Conservation (phyloP, 805 yeast species). For the Candida corydali region DNA sequence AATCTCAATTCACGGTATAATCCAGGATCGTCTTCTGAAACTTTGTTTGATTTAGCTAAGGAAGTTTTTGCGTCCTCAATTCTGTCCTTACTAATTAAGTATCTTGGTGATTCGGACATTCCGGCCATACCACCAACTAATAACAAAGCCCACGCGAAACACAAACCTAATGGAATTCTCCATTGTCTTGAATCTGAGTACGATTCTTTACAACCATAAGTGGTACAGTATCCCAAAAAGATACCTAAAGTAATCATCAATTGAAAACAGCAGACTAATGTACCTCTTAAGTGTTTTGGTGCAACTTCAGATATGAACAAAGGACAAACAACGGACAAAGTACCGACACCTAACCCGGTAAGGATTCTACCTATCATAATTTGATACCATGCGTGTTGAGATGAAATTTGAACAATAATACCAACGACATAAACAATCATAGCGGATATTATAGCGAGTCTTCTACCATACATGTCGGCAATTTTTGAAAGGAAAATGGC, state of each 20-base stretch:
- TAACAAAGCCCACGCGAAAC: constrained; percentile 49
- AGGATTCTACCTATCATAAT: constrained; percentile 58
- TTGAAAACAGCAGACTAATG: constrained; percentile 65
- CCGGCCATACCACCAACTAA: constrained; percentile 48
- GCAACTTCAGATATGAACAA: constrained; percentile 65
- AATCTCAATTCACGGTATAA: constrained; percentile 49
- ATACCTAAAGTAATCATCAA: constrained; percentile 68
- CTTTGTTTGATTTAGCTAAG: constrained; percentile 55
- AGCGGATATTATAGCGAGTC: constrained; percentile 47
- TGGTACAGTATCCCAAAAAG: constrained; percentile 63
- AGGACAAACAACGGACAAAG: constrained; percentile 64
- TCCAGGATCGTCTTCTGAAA: constrained; percentile 48
- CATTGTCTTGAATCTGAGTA: constrained; percentile 53
- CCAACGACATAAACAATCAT: constrained; percentile 59
- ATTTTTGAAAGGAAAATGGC: constrained; percentile 53
- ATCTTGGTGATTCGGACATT: constrained; percentile 71
- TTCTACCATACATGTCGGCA: constrained; percentile 61
- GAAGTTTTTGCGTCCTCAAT: constrained; percentile 51
- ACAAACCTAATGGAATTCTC: constrained; percentile 61
- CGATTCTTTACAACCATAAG: constrained; percentile 52
- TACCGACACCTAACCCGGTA: constrained; percentile 71
- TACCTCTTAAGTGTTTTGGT: constrained; percentile 68
- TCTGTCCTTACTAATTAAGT: constrained; percentile 46
- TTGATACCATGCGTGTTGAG: constrained; percentile 56
- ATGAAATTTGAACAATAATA: constrained; percentile 54